Evolutionary conservation across 2,329 filamentous ascomycete species (phyloP), one percentile per base, ranked within the genome.

Genomic region (Berkeleyomyces rouxiae): DNA sequence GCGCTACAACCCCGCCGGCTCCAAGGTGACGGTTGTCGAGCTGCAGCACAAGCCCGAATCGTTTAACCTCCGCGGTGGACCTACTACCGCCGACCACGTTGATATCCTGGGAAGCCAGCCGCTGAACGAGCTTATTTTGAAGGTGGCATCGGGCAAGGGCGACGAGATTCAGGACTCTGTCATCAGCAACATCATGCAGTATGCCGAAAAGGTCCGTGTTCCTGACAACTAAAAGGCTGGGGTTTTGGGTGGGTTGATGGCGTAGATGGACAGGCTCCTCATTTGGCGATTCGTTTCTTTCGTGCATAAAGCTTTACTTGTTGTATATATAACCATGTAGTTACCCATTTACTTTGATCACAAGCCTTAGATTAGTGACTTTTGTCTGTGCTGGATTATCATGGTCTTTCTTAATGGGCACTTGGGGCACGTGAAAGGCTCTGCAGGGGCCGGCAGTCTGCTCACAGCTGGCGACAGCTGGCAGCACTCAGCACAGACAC

Each of bases 11-110:
- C 93, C 93, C 0, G 87, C 90, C 0, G 85, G 86, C 1, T 81
- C 86, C 40, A 83, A 90, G 69, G 77, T 99, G 66, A 95, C 84
- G 47, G 88, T 91, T 0, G 90, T 87, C 65, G 93, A 99, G 76
- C 99, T 99, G 93, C 88, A 86, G 0, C 93, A 99, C 70, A 91
- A 97, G 70, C 93, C 93, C 0, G 92, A 96, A 68, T 77, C 89
- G 16, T 99, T 96, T 72, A 92, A 85, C 68, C 90, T 93, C 0
- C 78, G 93, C 61, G 84, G 84, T 16, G 84, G 83, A 0, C 82
- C 82, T 33, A 83, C 82, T 65, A 84, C 80, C 65, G 91, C 90
- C 11, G 93, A 99, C 70, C 93, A 99, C 70, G 93, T 99, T 59
- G 93, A 99, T 71, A 99, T 99, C 64, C 78, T 99, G 2, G 93